Conservation (phyloP, 768 basidiomycete species). For the Podaxis rugospora region DNA sequence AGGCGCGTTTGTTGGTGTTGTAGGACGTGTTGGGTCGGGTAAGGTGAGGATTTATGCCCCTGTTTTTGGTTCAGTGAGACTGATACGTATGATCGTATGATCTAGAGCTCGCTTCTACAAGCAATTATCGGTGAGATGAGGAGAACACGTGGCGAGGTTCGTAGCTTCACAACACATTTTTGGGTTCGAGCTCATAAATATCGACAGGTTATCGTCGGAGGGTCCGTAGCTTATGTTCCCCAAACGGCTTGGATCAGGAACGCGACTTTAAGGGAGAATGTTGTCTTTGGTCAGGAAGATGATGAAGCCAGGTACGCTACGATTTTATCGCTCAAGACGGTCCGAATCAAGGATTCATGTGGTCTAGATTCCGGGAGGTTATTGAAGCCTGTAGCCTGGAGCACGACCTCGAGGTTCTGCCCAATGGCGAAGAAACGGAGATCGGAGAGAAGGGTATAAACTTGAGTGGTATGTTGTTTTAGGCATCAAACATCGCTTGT, state of each 20-base stretch:
- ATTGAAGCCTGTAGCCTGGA: conserved; percentile 64
- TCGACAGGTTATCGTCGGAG: conserved; percentile 15
- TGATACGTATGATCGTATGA: neutral
- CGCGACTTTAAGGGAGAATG: conserved; percentile 68
- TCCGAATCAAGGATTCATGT: neutral
- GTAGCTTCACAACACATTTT: neutral
- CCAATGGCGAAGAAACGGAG: conserved; percentile 64
- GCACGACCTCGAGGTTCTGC: conserved; percentile 68
- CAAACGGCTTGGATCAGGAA: conserved; percentile 65
- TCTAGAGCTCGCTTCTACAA: conserved; percentile 51
- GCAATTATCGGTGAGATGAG: conserved; percentile 68
- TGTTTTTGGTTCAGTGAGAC: neutral
- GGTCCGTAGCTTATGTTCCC: conserved; percentile 54
- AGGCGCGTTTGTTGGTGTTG: conserved; percentile 65
- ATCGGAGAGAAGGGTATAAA: conserved; percentile 79
- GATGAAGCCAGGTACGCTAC: conserved; percentile 47
- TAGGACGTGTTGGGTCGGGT: conserved; percentile 74
- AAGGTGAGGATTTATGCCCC: conserved; percentile 36
- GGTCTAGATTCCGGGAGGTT: conserved; percentile 43
- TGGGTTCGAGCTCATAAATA: neutral
- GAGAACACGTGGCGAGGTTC: conserved; percentile 49
- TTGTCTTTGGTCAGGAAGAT: conserved; percentile 65
- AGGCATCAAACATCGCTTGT: neutral
- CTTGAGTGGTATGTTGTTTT: conserved; percentile 42
- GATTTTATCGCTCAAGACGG: neutral